Evolutionary conservation across 2,329 filamentous ascomycete species (phyloP).

Genomic region (Apiospora kogelbergensis): DNA sequence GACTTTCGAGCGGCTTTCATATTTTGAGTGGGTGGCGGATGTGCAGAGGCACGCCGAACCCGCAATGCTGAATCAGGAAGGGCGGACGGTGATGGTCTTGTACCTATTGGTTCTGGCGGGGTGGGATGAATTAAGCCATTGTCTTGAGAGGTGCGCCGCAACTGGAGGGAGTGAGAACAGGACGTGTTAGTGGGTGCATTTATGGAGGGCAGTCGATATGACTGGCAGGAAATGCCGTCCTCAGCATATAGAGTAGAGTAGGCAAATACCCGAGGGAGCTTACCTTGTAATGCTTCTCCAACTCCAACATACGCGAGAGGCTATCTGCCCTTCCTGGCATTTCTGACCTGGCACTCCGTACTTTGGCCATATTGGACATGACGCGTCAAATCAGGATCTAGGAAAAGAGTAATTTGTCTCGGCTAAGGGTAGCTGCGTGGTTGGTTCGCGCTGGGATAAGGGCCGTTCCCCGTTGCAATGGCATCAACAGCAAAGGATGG

Average conservation of each 20-base stretch:
- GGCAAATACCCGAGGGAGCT: constrained; percentile 31
- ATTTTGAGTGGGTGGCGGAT: constrained; percentile 34
- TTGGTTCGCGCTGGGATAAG: constrained; percentile 9
- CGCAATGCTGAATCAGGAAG: constrained; percentile 27
- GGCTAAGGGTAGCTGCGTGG: constrained; percentile 12
- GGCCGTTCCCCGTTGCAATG: constrained; percentile 10
- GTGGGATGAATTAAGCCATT: constrained; percentile 25
- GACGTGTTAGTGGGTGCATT: constrained; percentile 11
- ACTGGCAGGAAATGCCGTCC: neutral
- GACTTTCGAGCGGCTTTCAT: constrained; percentile 33
- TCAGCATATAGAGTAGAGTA: neutral
- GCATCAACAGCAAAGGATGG: neutral
- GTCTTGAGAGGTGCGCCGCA: constrained; percentile 36
- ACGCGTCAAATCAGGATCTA: constrained; percentile 11
- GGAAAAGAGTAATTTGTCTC: constrained; percentile 12
- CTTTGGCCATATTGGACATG: constrained; percentile 29
- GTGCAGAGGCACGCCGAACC: constrained; percentile 31
- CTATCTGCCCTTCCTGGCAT: constrained; percentile 41
- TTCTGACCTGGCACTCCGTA: constrained; percentile 26
- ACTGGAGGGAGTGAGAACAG: constrained; percentile 25
- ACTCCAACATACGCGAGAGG: constrained; percentile 59
- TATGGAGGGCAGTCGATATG: constrained; percentile 19
- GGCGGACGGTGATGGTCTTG: constrained; percentile 25
- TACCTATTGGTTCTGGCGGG: constrained; percentile 29
- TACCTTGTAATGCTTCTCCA: constrained; percentile 60